Evolutionary conservation across 192 early-diverging fungal genomes (phyloP), one percentile per base, ranked within the genome.

Genomic region (Phlyctochytrium arcticum): DNA sequence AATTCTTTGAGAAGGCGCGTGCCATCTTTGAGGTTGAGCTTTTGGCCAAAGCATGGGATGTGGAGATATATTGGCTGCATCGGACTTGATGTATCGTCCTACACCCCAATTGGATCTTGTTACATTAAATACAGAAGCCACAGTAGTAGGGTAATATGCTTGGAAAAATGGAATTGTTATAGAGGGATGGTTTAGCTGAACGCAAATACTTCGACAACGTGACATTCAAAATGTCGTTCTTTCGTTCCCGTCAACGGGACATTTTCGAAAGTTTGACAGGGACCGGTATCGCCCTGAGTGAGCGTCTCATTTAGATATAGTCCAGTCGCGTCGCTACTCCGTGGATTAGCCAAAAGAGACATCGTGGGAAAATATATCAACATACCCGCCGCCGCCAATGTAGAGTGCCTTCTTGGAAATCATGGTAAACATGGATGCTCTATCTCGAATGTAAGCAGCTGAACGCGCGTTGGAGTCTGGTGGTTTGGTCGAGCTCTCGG

Each of bases 371-470:
- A 2, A 19, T 44, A 44, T 44, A 44, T 44, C 39, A 44, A 32
- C 74, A 34, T 62, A 76, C 73, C 75, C 76, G 17, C 76, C 76
- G 21, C 70, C 76, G 4, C 76, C 76, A 30, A 78, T 68, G 21
- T 64, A 44, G 36, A 78, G 63, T 10, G 71, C 68, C 29, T 67
- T 67, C 9, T 63, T 36, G n/a, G 54, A 65, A n/a, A 60, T 49
- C 72, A 75, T 71, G 21, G 76, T 66, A 50, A 78, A 78, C 57
- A 78, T 66, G 32, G 76, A 78, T 17, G 75, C 67, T 23, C 62
- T 32, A 36, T 70, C 61, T 26, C 60, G 57, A 21, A 76, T 17
- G 26, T 65, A 60, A n/a, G 65, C 62, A 23, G 48, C 48, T 26
- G 48, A 29, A 15, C 44, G 31, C 3, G 12, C 34, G 7, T 49